These are phyloP conservation scores for Saussurea involucrata DNA, from an alignment of 129 eudicot species.

Conservation along the genomic window DNA sequence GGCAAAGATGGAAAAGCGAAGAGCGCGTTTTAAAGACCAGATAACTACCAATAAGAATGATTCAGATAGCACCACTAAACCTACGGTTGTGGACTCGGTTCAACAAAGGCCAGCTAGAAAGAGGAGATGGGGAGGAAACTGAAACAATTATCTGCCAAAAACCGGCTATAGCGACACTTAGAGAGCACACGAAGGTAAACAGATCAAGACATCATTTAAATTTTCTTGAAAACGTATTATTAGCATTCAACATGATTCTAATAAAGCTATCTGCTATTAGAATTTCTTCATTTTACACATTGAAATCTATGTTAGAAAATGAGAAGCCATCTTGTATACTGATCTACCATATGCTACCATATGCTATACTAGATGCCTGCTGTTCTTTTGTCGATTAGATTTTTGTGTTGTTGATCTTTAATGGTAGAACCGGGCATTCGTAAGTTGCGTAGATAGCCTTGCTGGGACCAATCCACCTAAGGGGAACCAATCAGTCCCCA, in stretches of 20 bases:
- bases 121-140: slow-evolving; percentile 69
- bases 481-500: no score
- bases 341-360: background rate
- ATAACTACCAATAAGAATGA: slow-evolving; percentile 28
- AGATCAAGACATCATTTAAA: background rate
- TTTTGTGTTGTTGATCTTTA: background rate
- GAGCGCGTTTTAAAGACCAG: slow-evolving; percentile 72
- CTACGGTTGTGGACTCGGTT: slow-evolving; percentile 6
- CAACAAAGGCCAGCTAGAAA: slow-evolving; percentile 70
- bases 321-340: background rate
- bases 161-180: background rate
- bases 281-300: background rate
- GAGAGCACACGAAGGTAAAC: background rate
- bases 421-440: background rate
- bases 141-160: background rate
- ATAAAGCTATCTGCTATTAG: background rate
- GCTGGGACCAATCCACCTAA: no score
- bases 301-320: background rate
- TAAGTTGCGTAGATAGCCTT: no score
- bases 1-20: slow-evolving; percentile 81
- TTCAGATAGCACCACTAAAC: slow-evolving; percentile 19
- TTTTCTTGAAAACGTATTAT: background rate
- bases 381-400: background rate
- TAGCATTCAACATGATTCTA: background rate
- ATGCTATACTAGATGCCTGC: background rate